These are phyloP conservation scores for Diaporthe aspalathi DNA, from an alignment of 2,329 filamentous ascomycete species.

Conservation along the genomic window DNA sequence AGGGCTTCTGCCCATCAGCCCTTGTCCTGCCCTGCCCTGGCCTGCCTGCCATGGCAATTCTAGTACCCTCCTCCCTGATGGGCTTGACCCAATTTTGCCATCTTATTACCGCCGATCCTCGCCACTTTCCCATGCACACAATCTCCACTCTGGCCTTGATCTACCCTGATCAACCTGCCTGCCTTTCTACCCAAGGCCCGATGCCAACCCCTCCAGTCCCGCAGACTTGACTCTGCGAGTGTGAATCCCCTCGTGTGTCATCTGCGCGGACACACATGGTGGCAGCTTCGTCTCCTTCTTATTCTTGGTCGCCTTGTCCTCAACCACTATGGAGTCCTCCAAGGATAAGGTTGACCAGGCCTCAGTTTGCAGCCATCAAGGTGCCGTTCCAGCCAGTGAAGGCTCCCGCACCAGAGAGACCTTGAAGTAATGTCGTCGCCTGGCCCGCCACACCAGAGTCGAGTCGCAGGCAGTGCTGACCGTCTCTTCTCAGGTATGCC, in stretches of 20 bases:
- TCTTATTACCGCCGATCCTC: background rate
- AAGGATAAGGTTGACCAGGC: background rate
- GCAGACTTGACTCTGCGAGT: background rate
- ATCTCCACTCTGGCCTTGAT: background rate
- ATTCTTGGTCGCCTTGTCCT: no score
- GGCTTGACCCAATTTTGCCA: slow-evolving; percentile 5
- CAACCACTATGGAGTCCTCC: background rate
- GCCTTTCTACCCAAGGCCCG: background rate
- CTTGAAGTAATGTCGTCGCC: slow-evolving; percentile 17
- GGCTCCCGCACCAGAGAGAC: slow-evolving; percentile 24
- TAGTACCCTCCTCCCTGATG: background rate
- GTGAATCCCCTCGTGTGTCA: slow-evolving; percentile 4
- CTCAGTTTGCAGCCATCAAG: background rate
- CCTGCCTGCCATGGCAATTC: slow-evolving; percentile 3
- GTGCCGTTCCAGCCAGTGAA: background rate
- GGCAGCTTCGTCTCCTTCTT: background rate
- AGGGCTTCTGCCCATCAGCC: background rate
- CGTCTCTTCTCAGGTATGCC: slow-evolving; percentile 1
- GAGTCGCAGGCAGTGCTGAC: slow-evolving; percentile 5
- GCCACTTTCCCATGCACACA: slow-evolving; percentile 16
- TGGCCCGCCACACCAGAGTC: background rate
- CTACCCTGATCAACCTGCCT: background rate
- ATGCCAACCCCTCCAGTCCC: background rate
- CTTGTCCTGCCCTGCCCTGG: background rate
- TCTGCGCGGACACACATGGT: background rate